Conservation (phyloP, 2,329 filamentous ascomycete genomes). For the Madurella fahalii region DNA sequence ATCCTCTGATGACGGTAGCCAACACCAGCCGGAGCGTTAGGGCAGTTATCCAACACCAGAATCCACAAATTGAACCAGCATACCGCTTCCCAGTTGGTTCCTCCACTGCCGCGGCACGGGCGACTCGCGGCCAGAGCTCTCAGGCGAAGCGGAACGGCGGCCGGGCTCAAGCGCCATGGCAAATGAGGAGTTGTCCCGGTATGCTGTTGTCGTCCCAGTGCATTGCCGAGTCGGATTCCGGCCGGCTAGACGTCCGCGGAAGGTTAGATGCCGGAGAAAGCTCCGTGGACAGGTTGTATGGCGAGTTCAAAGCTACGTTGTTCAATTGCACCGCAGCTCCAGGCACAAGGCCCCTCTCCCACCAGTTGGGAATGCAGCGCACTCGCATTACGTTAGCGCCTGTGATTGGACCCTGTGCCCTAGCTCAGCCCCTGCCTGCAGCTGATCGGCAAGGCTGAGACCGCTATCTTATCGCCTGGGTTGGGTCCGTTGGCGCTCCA, state of each 20-base stretch:
- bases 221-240: constrained; percentile 22
- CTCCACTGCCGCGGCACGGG: constrained; percentile 73
- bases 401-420: constrained; percentile 8
- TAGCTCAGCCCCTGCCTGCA: constrained; percentile 14
- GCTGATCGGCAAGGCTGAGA: constrained; percentile 17
- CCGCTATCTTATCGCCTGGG: constrained; percentile 17
- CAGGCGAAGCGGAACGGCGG: constrained; percentile 64
- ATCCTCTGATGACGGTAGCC: constrained; percentile 44
- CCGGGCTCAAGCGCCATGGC: constrained; percentile 63
- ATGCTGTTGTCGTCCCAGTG: constrained; percentile 12
- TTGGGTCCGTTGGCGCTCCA: neutral
- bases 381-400: neutral
- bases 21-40: neutral
- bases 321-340: neutral
- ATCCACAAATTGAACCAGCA: constrained; percentile 27
- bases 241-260: neutral
- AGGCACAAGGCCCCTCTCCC: constrained; percentile 1
- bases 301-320: constrained; percentile 7
- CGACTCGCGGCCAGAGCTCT: constrained; percentile 78
- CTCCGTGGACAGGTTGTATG: neutral
- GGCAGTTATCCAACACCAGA: neutral
- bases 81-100: constrained; percentile 74
- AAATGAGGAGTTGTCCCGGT: constrained; percentile 22
- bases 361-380: neutral
- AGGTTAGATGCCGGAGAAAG: neutral